phyloP scores from a whole-genome alignment of 805 yeast genomes.

The Danielia oregonensis region DNA sequence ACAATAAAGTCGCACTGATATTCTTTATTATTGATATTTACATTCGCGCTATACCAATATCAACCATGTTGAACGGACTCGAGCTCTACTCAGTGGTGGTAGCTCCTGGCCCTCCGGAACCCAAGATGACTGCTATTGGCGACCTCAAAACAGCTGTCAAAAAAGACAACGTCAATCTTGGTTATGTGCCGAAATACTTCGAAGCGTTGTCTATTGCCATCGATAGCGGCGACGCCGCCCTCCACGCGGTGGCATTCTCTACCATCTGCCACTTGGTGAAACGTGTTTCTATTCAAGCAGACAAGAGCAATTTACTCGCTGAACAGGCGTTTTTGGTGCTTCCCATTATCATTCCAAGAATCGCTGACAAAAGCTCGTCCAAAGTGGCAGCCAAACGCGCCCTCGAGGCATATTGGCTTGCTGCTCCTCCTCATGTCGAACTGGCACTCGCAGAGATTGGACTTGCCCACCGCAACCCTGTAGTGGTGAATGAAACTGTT shows the following conservation, averaged over 20 bases:
- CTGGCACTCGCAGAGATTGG: conserved; percentile 41
- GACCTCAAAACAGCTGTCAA: conserved; percentile 53
- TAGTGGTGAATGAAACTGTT: conserved; percentile 42
- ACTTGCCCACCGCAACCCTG: conserved; percentile 33
- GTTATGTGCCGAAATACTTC: conserved; percentile 47
- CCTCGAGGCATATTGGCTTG: conserved; percentile 51
- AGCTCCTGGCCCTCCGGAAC: conserved; percentile 5
- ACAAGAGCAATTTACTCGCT: conserved; percentile 33
- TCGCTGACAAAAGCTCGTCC: conserved; percentile 40
- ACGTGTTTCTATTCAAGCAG: conserved; percentile 56
- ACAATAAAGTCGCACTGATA: no score
- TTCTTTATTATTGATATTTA: no score
- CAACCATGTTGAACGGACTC: conserved; percentile 12
- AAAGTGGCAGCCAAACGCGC: conserved; percentile 48
- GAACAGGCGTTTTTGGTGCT: conserved; percentile 42
- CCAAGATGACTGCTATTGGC: conserved; percentile 19
- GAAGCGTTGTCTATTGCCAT: conserved; percentile 47
- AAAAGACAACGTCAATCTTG: conserved; percentile 49
- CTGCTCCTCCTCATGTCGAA: conserved; percentile 48
- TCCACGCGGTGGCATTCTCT: conserved; percentile 44
- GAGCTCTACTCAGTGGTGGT: conserved; percentile 10
- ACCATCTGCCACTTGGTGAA: conserved; percentile 55
- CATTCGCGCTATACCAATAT: no score
- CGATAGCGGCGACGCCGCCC: conserved; percentile 33
- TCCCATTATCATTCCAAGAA: conserved; percentile 47